Base-by-base conservation (phyloP, 2,329 filamentous ascomycete species). In the Chrysoporthe austroafricana region DNA sequence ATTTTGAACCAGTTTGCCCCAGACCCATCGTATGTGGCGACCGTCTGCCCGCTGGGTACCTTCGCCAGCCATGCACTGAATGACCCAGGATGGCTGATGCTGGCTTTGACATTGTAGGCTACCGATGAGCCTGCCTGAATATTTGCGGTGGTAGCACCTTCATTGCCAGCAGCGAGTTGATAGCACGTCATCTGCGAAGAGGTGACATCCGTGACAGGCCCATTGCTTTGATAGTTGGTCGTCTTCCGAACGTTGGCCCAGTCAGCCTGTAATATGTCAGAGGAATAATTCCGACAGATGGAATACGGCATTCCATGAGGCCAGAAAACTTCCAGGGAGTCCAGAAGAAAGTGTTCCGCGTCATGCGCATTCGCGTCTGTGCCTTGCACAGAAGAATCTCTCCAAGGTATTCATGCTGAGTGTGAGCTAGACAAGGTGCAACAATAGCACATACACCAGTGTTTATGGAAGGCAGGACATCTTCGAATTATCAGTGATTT, bases 141-240 rank as follows among this genome's bases (percentile, higher is more conserved):
- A 56, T 76, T 80, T 69, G 80, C 79, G 1, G 79, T 82, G 61
- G 77, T 74, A 0, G 78, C 78, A 2, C 80, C 81, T 56, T 79
- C 77, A 62, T 77, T 79, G 50, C 81, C 80, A 3, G 79, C 72
- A 11, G 74, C 74, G 11, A 80, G 76, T 44, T 60, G 57, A 74
- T 83, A 85, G 78, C 83, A 86, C n/a, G 82, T 82, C 76, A 85
- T 83, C 67, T 81, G 79, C 1, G 78, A 71, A 50, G 81, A 82
- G 60, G 73, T 78, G 42, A 85, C 83, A 69, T 83, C 78, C 3
- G 81, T 82, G 46, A 85, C 82, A 68, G 82, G 82, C 1, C 79
- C 80, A 70, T 85, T 84, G 74, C 75, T 78, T 73, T 85, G 81
- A 74, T 78, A 84, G 75, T 85, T 85, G 60, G 80, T 78, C 11